Percentiles rank a stretch among this genome's conserved stretches.
These are phyloP conservation scores for Durotheca rogersii DNA, from an alignment of 495 filamentous ascomycete genomes.

Conservation along the genomic window DNA sequence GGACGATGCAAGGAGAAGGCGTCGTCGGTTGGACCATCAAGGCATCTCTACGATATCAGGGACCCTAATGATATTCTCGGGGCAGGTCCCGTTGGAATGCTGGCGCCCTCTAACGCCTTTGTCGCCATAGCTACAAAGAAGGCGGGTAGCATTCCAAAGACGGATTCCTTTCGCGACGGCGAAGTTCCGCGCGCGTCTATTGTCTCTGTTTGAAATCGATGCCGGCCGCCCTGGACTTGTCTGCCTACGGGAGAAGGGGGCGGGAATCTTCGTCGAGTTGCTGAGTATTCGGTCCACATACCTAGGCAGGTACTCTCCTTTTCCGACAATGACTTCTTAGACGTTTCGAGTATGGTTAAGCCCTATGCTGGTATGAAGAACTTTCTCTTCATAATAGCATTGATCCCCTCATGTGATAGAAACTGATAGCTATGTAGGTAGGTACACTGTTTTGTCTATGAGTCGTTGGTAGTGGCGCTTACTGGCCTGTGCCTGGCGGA, in stretches of 20 bases:
- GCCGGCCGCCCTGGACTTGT: background rate
- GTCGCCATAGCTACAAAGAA: constrained; percentile 18
- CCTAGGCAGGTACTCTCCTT: too few relatives aligned
- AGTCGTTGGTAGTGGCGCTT: background rate
- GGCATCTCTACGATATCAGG: constrained; percentile 1
- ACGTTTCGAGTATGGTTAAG: too few relatives aligned
- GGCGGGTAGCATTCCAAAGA: constrained; percentile 24
- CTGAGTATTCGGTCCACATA: too few relatives aligned
- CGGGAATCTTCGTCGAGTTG: too few relatives aligned
- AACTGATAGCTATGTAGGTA: background rate
- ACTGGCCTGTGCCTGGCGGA: too few relatives aligned
- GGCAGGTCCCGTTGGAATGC: constrained; percentile 14
- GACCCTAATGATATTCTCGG: background rate
- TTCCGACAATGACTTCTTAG: too few relatives aligned
- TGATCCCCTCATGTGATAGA: too few relatives aligned
- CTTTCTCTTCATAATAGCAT: too few relatives aligned
- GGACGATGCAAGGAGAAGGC: background rate
- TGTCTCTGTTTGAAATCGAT: too few relatives aligned
- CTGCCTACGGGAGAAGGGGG: background rate
- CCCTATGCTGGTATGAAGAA: too few relatives aligned
- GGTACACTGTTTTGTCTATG: background rate
- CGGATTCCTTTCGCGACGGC: too few relatives aligned
- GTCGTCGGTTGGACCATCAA: constrained; percentile 1
- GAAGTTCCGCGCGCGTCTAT: constrained; percentile 6
- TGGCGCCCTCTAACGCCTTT: constrained; percentile 29